Conservation (phyloP, 495 filamentous ascomycete genomes). For the Hypomontagnella monticulosa region DNA sequence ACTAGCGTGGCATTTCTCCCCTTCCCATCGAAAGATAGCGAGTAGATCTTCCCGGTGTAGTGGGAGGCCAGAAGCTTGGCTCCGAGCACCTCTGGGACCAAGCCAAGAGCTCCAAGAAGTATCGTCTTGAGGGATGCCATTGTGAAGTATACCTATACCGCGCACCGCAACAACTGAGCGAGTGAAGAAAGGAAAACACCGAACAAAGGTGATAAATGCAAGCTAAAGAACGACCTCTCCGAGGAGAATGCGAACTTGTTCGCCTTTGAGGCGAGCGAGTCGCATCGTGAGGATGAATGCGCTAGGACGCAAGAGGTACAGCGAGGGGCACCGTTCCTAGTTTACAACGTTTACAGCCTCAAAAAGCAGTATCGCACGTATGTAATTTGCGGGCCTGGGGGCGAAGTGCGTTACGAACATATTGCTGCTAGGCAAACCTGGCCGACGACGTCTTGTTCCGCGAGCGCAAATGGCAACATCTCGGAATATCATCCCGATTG, state of each 20-base stretch:
- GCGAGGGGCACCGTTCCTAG: conserved; percentile 7
- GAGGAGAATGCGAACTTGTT: conserved; percentile 21
- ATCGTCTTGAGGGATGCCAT: conserved; percentile 45
- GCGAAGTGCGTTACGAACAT: conserved; percentile 34
- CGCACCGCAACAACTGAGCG: conserved; percentile 7
- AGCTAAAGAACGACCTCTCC: conserved; percentile 6
- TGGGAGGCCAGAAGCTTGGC: conserved; percentile 54
- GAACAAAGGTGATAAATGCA: conserved; percentile 13
- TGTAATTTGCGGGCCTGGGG: conserved; percentile 17
- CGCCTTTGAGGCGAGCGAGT: conserved; percentile 31
- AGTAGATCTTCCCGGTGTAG: conserved; percentile 54
- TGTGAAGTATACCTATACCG: conserved; percentile 17
- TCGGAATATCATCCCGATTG: conserved; percentile 45
- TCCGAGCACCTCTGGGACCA: conserved; percentile 47
- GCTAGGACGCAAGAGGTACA: conserved; percentile 16
- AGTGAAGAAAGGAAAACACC: background rate
- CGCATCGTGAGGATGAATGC: conserved; percentile 20
- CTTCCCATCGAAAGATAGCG: conserved; percentile 43
- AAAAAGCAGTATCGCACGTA: conserved; percentile 4
- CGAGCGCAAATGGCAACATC: conserved; percentile 45
- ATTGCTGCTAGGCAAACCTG: conserved; percentile 29
- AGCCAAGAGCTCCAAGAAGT: conserved; percentile 41
- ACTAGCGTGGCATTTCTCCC: conserved; percentile 44
- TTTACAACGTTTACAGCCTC: conserved; percentile 31
- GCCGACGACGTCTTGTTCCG: conserved; percentile 34